A percentile compares a stretch with the other conserved stretches of the same genome.
Conservation (phyloP, 805 yeast genomes). For the Tetrapisispora nanseiensis region DNA sequence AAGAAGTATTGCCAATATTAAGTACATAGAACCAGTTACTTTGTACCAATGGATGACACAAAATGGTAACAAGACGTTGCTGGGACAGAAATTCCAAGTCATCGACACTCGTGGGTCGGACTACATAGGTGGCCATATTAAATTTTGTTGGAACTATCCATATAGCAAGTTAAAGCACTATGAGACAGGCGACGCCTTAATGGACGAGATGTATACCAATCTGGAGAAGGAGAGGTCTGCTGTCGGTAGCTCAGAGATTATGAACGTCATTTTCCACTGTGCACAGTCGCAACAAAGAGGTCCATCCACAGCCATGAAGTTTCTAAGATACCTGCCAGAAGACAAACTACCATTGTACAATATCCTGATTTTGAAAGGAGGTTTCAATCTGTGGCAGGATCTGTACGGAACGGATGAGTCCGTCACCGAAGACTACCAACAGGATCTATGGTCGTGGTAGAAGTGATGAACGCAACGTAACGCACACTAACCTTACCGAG, state of each 20-base stretch:
- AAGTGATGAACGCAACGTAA: no score
- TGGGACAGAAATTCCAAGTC: slow-evolving; percentile 30
- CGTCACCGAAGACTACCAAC: slow-evolving; percentile 54
- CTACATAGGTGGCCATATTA: slow-evolving; percentile 50
- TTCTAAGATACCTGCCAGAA: slow-evolving; percentile 30
- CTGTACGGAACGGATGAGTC: slow-evolving; percentile 54
- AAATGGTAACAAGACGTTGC: slow-evolving; percentile 9
- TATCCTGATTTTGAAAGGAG: slow-evolving; percentile 72
- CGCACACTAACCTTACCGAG: no score
- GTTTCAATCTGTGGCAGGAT: slow-evolving; percentile 78
- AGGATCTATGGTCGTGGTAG: slow-evolving; percentile 34
- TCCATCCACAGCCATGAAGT: slow-evolving; percentile 68
- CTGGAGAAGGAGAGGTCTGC: slow-evolving; percentile 24
- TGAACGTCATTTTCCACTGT: slow-evolving; percentile 66
- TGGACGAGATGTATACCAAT: slow-evolving; percentile 40
- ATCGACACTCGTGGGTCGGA: slow-evolving; percentile 86
- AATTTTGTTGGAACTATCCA: slow-evolving; percentile 20
- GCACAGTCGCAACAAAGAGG: slow-evolving; percentile 88
- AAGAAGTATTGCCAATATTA: slow-evolving; percentile 8
- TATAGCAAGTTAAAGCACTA: slow-evolving; percentile 17
- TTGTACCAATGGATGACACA: slow-evolving; percentile 21
- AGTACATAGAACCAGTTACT: slow-evolving; percentile 20
- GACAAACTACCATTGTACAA: slow-evolving; percentile 30
- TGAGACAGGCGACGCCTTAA: slow-evolving; percentile 49
- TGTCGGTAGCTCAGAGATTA: slow-evolving; percentile 13